Evolutionary conservation across 2,329 filamentous ascomycete genomes (phyloP), one percentile per base, ranked within the genome.

Genomic region (Epichloe hybrida): DNA sequence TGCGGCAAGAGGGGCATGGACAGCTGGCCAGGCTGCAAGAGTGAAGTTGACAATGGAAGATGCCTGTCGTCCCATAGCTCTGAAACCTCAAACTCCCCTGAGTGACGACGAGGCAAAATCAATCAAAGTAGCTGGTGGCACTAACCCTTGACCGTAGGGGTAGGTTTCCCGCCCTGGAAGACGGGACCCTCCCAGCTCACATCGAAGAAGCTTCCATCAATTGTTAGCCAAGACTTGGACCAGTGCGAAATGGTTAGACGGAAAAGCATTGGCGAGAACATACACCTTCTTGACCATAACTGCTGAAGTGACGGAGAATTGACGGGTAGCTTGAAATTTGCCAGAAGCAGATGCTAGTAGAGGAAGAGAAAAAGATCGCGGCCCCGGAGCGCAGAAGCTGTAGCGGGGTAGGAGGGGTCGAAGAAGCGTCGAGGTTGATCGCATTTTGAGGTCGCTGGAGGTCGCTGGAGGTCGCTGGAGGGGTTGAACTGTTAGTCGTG

Each of bases 211-310:
- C 77, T 81, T 54, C 53, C 48, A 41, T 46, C 39, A 43, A 52
- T 20, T 52, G 48, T 50, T 23, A 50, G 43, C 20, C 12, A 21
- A 21, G 7, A 42, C 13, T 15, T 27, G 17, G 23, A 6, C 15
- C 34, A 15, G 23, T 38, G 21, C 11, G 20, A 35, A 50, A 31
- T 53, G 48, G 5, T 39, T 35, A 47, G 17, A 46, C 13, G 40
- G 11, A 21, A 36, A 49, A 15, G 20, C 34, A 52, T 55, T 50
- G 64, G 54, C 52, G 8, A 23, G 39, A 9, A 36, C 81, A 74
- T 76, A 88, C 73, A 81, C 81, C 69, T 84, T 81, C 69, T 75
- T 72, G 56, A 59, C 54, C 88, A 95, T 95, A 70, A 77, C 83
- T 75, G 78, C 72, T 64, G 83, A 70, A 66, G 86, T 71, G 68